Percentiles rank a stretch among this genome's conserved stretches.
phyloP scores from a whole-genome alignment of 2,329 filamentous ascomycete genomes.

The Lanzia echinophila region DNA sequence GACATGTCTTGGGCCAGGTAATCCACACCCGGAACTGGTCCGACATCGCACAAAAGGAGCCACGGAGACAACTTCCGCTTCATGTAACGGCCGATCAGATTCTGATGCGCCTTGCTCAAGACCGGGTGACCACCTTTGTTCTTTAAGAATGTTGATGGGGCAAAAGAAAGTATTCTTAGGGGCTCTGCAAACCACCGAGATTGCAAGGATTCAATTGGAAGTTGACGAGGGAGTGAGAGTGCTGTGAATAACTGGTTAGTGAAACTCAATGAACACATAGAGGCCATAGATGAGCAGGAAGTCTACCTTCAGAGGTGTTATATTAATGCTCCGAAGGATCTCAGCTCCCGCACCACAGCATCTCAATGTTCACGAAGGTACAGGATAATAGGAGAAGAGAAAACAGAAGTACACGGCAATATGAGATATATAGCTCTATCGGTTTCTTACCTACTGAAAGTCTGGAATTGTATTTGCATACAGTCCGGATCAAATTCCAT shows the following conservation, averaged over 20 bases:
- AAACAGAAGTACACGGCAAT: not conserved
- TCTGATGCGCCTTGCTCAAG: conserved; percentile 55
- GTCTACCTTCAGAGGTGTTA: conserved; percentile 25
- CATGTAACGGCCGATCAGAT: conserved; percentile 56
- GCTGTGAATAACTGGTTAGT: conserved; percentile 24
- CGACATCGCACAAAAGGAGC: conserved; percentile 57
- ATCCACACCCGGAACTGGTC: conserved; percentile 38
- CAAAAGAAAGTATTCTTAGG: conserved; percentile 53
- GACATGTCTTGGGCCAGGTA: conserved; percentile 25
- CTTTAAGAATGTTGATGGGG: conserved; percentile 46
- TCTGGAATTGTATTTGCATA: conserved; percentile 78
- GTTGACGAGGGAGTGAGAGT: conserved; percentile 49
- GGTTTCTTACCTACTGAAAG: conserved; percentile 71
- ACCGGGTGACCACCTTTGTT: conserved; percentile 57
- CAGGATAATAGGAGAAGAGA: not conserved
- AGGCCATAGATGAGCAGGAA: conserved; percentile 12
- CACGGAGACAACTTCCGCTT: conserved; percentile 56
- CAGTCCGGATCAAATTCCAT: conserved; percentile 80
- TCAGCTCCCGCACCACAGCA: conserved; percentile 14
- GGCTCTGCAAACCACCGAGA: conserved; percentile 65
- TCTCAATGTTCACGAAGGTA: conserved; percentile 1
- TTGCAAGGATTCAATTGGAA: conserved; percentile 55
- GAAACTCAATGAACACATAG: not conserved
- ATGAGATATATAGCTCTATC: conserved; percentile 22
- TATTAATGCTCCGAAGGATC: conserved; percentile 23